phyloP scores from a whole-genome alignment of 192 early-diverging fungal genomes.

The Podila horticola region DNA sequence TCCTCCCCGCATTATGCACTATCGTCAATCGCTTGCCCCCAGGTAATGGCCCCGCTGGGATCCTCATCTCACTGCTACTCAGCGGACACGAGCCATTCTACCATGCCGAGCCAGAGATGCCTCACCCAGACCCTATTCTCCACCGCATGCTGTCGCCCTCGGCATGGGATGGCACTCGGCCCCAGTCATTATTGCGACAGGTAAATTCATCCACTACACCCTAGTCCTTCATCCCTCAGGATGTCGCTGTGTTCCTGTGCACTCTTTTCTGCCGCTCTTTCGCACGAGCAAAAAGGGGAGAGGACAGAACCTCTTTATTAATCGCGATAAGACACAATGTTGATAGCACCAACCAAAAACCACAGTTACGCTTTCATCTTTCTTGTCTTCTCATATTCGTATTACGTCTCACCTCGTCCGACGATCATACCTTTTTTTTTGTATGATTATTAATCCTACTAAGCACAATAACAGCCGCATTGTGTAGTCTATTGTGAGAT shows the following conservation, averaged over 20 bases:
- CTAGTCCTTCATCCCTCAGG: not conserved
- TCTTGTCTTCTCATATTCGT: too few species aligned
- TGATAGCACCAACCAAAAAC: not conserved
- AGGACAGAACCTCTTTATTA: too few species aligned
- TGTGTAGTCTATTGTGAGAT: too few species aligned
- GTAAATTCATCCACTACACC: conserved; percentile 2
- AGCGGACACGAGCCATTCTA: conserved; percentile 41
- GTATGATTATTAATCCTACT: too few species aligned
- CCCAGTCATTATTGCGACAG: conserved; percentile 36
- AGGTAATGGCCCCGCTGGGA: conserved; percentile 50
- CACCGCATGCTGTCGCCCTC: conserved; percentile 40
- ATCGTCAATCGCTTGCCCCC: too few species aligned
- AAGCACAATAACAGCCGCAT: too few species aligned
- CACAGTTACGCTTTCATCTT: not conserved
- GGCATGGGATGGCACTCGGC: conserved; percentile 17
- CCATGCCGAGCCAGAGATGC: conserved; percentile 26
- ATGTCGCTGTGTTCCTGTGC: too few species aligned
- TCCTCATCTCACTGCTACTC: conserved; percentile 35
- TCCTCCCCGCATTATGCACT: too few species aligned
- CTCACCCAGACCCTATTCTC: conserved; percentile 46
- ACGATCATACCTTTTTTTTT: too few species aligned
- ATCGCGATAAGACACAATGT: not conserved
- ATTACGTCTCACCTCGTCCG: too few species aligned
- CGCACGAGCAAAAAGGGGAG: not conserved
- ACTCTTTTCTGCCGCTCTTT: too few species aligned